Evolutionary conservation across 202 grass and related monocot genomes (phyloP).

Genomic region (Carex arenaria): DNA sequence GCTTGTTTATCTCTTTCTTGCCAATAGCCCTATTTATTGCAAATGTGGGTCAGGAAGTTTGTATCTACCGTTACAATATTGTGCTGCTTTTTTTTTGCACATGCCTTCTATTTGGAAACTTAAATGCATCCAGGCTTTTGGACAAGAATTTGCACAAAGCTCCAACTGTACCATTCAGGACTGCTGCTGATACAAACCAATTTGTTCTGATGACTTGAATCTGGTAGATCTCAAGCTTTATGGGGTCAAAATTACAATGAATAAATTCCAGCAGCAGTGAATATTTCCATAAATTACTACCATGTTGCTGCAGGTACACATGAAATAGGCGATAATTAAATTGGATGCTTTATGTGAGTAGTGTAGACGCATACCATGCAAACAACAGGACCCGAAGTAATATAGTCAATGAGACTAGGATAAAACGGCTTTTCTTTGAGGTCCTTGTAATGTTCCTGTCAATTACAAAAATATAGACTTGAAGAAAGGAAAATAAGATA

Average conservation of each 20-base stretch:
- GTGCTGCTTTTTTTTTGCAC: neutral
- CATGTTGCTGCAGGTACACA: neutral
- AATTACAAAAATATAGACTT: neutral
- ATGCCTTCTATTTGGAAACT: neutral
- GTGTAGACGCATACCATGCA: slow-evolving; percentile 67
- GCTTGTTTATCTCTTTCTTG: neutral
- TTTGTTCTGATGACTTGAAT: neutral
- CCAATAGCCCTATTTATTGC: neutral
- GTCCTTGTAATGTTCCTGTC: slow-evolving; percentile 96
- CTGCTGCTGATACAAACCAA: neutral
- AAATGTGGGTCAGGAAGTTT: neutral
- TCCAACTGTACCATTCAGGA: neutral
- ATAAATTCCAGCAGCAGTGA: neutral
- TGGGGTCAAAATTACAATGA: neutral
- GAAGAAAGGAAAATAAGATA: neutral
- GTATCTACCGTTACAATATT: neutral
- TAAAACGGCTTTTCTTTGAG: slow-evolving; percentile 83
- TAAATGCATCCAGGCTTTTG: neutral
- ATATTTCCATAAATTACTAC: neutral
- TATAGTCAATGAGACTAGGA: slow-evolving; percentile 67
- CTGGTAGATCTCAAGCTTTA: neutral
- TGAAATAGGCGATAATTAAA: neutral
- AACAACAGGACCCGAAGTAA: slow-evolving; percentile 96
- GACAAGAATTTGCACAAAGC: neutral
- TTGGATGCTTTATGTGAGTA: neutral